Conservation (phyloP, 1,284 basidiomycete species). For the Ceratobasidium papillatum region DNA sequence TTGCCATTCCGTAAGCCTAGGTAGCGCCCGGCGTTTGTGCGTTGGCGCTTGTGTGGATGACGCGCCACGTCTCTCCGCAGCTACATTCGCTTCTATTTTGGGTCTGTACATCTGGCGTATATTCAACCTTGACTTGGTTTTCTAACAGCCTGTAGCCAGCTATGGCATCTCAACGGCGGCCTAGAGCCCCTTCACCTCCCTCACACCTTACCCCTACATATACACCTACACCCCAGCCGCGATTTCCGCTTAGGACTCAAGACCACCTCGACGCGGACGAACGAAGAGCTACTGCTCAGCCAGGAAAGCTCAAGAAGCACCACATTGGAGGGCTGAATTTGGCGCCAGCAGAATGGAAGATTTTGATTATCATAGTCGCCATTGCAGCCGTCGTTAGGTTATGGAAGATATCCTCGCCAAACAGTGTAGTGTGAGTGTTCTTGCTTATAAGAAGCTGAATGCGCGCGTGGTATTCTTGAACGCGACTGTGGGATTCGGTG, state of each 20-base stretch:
- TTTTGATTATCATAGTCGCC: conserved; percentile 68
- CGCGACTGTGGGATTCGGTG: no score
- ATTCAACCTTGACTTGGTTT: not conserved
- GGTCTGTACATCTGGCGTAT: not conserved
- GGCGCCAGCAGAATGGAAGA: conserved; percentile 74
- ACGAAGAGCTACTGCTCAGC: conserved; percentile 66
- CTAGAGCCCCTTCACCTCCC: conserved; percentile 31
- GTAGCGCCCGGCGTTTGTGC: not conserved
- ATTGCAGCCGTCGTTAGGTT: conserved; percentile 78
- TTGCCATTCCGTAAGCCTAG: not conserved
- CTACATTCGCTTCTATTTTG: not conserved
- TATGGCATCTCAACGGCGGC: conserved; percentile 31
- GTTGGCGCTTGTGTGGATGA: conserved; percentile 14
- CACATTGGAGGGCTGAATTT: conserved; percentile 68
- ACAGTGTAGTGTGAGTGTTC: conserved; percentile 84
- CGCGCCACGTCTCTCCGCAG: conserved; percentile 39
- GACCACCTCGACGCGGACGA: conserved; percentile 76
- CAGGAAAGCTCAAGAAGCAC: conserved; percentile 42
- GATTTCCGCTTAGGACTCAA: conserved; percentile 68
- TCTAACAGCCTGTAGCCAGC: conserved; percentile 1
- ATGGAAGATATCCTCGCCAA: conserved; percentile 80
- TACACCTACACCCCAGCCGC: conserved; percentile 53
- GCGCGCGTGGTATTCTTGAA: not conserved
- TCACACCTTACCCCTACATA: conserved; percentile 11
- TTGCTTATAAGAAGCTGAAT: not conserved